Conservation (phyloP, 2,329 filamentous ascomycete species). For the Arthrobotrys sinensis region DNA sequence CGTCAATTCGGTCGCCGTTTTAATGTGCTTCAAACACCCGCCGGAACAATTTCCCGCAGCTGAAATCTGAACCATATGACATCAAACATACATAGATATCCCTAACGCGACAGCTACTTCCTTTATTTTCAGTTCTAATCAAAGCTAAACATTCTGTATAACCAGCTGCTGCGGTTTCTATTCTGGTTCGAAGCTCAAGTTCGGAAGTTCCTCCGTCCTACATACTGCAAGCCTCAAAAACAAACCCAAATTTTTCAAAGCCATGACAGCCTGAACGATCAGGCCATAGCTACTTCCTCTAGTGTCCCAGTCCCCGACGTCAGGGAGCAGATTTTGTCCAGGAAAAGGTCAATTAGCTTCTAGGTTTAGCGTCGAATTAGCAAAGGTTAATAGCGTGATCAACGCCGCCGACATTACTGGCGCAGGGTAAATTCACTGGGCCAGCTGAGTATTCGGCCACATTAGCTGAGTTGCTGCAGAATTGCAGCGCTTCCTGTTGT, state of each 20-base stretch:
- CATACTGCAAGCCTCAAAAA: conserved; percentile 32
- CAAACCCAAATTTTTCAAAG: conserved; percentile 10
- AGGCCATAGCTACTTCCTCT: conserved; percentile 10
- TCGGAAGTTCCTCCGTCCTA: conserved; percentile 50
- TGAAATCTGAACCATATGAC: conserved; percentile 52
- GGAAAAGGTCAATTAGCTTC: conserved; percentile 4
- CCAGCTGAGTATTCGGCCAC: conserved; percentile 48
- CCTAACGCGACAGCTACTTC: neutral
- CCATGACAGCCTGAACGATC: conserved; percentile 9
- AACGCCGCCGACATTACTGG: conserved; percentile 30
- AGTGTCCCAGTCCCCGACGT: neutral
- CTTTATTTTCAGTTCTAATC: conserved; percentile 2
- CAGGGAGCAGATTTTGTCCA: neutral
- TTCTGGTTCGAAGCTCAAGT: conserved; percentile 28
- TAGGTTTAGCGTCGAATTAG: conserved; percentile 19
- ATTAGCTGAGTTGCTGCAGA: conserved; percentile 55
- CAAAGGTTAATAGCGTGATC: conserved; percentile 31
- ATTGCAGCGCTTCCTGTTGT: conserved; percentile 37
- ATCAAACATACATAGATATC: conserved; percentile 35
- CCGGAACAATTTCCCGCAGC: conserved; percentile 31
- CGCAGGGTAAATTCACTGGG: conserved; percentile 27
- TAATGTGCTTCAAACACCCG: conserved; percentile 18
- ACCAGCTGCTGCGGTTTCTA: conserved; percentile 23
- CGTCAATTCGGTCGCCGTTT: conserved; percentile 49
- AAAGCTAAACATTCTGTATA: conserved; percentile 17